Evolutionary conservation across 2,329 filamentous ascomycete genomes (phyloP).

Genomic region (Myotisia sp.): DNA sequence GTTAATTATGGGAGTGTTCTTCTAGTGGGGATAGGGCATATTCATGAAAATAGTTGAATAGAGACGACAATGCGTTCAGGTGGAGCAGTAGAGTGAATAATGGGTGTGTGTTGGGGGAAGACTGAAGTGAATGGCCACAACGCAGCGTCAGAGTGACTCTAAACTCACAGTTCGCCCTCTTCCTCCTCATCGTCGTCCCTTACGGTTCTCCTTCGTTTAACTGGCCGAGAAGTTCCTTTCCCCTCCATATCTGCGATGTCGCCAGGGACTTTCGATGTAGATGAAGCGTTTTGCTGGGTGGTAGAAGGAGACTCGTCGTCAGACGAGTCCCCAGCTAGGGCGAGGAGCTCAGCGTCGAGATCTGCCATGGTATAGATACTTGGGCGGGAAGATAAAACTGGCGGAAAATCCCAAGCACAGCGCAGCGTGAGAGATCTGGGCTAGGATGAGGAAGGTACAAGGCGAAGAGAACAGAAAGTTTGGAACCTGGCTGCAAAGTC

Average conservation of each 20-base stretch:
- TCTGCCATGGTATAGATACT: constrained; percentile 53
- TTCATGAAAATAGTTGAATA: too few species aligned
- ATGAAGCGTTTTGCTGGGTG: constrained; percentile 40
- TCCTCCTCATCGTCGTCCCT: constrained; percentile 57
- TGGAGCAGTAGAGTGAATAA: not conserved
- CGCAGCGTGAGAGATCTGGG: too few species aligned
- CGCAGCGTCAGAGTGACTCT: constrained; percentile 6
- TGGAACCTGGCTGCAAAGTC: too few species aligned
- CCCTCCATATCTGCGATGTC: constrained; percentile 34
- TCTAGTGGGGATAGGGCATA: too few species aligned
- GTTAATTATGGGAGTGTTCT: not conserved
- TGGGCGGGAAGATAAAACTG: too few species aligned
- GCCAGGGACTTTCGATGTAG: constrained; percentile 37
- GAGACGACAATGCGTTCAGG: too few species aligned
- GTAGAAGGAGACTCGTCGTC: constrained; percentile 40
- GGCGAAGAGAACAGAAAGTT: too few species aligned
- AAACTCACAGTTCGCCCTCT: constrained; percentile 62
- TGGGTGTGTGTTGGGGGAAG: not conserved
- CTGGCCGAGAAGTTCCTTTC: constrained; percentile 31
- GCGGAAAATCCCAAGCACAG: too few species aligned
- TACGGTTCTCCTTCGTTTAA: constrained; percentile 31
- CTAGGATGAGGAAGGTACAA: too few species aligned
- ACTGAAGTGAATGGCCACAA: constrained; percentile 5
- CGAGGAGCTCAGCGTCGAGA: constrained; percentile 85
- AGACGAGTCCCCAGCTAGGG: constrained; percentile 57